Conservation (phyloP, 2,329 filamentous ascomycete species). For the Aureobasidium sp. region DNA sequence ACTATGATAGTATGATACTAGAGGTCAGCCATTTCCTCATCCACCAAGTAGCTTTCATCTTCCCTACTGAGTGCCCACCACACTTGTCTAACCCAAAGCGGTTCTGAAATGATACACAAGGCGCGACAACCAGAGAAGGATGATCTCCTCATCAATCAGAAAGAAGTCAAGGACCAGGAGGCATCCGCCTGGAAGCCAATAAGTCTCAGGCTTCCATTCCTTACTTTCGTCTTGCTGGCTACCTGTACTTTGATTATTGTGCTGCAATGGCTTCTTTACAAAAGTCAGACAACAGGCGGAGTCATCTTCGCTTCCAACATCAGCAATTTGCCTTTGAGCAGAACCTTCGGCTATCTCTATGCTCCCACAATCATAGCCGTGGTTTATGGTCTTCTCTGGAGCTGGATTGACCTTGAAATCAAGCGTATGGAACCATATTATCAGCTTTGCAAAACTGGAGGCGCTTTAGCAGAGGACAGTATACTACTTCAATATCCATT, state of each 20-base stretch:
- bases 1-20: not conserved
- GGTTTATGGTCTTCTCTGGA: conserved; percentile 51
- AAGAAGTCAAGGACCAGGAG: not conserved
- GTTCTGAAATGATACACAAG: not conserved
- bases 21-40: not conserved
- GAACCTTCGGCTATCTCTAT: conserved; percentile 41
- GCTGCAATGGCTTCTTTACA: conserved; percentile 41
- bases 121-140: not conserved
- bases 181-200: not conserved
- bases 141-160: not conserved
- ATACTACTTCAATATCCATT: conserved; percentile 51
- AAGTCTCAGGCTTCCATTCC: not conserved
- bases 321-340: conserved; percentile 31
- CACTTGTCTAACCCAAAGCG: not conserved
- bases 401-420: conserved; percentile 53
- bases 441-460: conserved; percentile 44
- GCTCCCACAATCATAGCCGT: conserved; percentile 50
- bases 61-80: not conserved
- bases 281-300: conserved; percentile 37
- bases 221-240: conserved; percentile 24
- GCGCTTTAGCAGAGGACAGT: conserved; percentile 40
- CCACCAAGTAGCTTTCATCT: not conserved
- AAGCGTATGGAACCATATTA: conserved; percentile 56
- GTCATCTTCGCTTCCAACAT: conserved; percentile 33
- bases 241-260: conserved; percentile 33